phyloP scores from a whole-genome alignment of 768 basidiomycete genomes.

The Termitomyces sp. region DNA sequence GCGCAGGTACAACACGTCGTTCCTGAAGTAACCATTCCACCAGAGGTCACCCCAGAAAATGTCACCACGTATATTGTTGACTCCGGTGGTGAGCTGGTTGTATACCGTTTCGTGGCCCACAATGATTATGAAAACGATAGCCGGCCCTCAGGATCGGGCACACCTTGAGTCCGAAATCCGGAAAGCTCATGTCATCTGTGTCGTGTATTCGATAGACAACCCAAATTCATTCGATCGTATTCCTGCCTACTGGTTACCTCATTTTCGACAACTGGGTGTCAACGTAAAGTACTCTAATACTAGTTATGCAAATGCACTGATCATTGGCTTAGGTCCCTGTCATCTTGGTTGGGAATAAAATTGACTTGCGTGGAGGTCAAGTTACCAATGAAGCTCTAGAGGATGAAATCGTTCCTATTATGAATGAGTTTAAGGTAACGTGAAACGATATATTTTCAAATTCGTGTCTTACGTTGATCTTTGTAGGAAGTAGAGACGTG shows the following conservation, averaged over 20 bases:
- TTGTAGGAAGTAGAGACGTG: constrained; percentile 97
- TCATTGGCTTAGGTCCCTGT: constrained; percentile 71
- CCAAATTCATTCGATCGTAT: constrained; percentile 96
- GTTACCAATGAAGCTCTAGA: constrained; percentile 93
- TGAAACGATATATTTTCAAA: background rate
- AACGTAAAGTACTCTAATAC: constrained; percentile 53
- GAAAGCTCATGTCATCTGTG: constrained; percentile 96
- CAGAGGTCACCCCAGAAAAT: constrained; percentile 95
- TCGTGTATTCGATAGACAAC: constrained; percentile 96
- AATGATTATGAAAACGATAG: constrained; percentile 33
- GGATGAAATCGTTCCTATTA: constrained; percentile 93
- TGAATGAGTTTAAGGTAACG: constrained; percentile 95
- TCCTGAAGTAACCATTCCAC: constrained; percentile 96
- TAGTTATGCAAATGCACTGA: background rate
- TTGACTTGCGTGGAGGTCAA: constrained; percentile 88
- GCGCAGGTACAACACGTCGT: constrained; percentile 87
- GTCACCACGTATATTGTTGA: constrained; percentile 98
- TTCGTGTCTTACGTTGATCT: constrained; percentile 5
- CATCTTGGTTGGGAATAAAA: constrained; percentile 97
- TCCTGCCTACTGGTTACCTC: constrained; percentile 96
- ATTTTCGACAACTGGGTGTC: constrained; percentile 91
- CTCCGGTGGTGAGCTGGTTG: constrained; percentile 73
- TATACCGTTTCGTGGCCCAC: background rate
- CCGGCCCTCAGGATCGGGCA: constrained; percentile 76
- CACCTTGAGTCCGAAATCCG: constrained; percentile 94